Conservation (phyloP, 2,329 filamentous ascomycete species). For the Penicillium sp. region DNA sequence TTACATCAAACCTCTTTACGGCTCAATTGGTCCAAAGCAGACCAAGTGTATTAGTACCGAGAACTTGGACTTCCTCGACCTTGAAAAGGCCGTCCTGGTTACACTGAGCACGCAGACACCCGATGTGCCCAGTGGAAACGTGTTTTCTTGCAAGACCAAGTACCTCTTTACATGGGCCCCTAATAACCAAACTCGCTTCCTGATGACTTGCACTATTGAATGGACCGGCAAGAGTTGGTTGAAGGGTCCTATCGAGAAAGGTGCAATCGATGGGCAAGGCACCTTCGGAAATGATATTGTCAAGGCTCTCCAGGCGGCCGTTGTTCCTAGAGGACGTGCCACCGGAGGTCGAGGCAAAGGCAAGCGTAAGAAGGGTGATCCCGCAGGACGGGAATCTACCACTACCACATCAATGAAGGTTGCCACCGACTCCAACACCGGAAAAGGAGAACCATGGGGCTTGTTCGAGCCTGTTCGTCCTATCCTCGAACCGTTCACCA, state of each 20-base stretch:
- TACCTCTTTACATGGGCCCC: constrained; percentile 95
- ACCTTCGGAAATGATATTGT: constrained; percentile 81
- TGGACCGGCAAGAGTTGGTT: constrained; percentile 99
- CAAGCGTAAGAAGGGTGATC: constrained; percentile 60
- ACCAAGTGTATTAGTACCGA: constrained; percentile 93
- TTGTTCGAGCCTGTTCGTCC: constrained; percentile 75
- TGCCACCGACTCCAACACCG: constrained; percentile 39
- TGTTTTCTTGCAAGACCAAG: constrained; percentile 88
- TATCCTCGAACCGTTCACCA: constrained; percentile 68
- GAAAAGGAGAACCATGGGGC: constrained; percentile 67
- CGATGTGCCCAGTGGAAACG: constrained; percentile 90
- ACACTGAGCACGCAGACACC: constrained; percentile 83
- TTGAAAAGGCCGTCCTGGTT: constrained; percentile 85
- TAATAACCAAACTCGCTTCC: constrained; percentile 78
- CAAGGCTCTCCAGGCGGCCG: constrained; percentile 69
- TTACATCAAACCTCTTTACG: constrained; percentile 89
- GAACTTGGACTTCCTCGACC: constrained; percentile 78
- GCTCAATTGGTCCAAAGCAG: constrained; percentile 83
- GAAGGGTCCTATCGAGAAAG: constrained; percentile 94
- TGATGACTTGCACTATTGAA: constrained; percentile 88
- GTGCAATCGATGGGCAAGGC: constrained; percentile 84
- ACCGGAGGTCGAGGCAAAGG: constrained; percentile 59
- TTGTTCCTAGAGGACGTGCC: constrained; percentile 65
- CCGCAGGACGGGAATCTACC: constrained; percentile 36
- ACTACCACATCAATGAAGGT: constrained; percentile 48